A percentile compares a stretch with the other conserved stretches of the same genome.
phyloP scores from a whole-genome alignment of 768 basidiomycete genomes.

The Suillus hirtellus region DNA sequence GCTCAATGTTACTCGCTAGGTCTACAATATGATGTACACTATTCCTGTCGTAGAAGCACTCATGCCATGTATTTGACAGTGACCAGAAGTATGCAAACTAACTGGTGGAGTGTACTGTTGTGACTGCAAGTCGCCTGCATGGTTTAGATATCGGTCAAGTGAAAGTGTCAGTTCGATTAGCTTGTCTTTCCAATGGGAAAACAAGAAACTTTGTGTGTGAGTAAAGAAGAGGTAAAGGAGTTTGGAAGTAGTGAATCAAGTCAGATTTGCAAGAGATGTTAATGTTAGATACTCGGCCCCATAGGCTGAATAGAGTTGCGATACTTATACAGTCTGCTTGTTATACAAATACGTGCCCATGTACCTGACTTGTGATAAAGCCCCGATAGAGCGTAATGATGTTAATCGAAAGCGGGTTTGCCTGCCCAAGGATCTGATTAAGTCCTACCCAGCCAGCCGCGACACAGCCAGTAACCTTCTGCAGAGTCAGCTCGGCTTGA shows the following conservation, averaged over 20 bases:
- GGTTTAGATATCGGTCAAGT: neutral
- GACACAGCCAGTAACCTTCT: constrained; percentile 87
- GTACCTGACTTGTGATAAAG: neutral
- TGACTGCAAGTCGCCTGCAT: neutral
- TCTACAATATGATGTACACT: constrained; percentile 7
- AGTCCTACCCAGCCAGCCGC: constrained; percentile 53
- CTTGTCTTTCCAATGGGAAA: neutral
- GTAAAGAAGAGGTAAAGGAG: neutral
- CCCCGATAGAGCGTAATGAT: neutral
- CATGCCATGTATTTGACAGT: neutral
- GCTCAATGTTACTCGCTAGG: neutral
- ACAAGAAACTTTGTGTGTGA: neutral
- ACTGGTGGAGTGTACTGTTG: neutral
- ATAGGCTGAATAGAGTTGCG: neutral
- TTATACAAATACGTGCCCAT: neutral
- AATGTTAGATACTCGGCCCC: neutral
- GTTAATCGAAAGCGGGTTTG: neutral
- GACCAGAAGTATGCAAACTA: neutral
- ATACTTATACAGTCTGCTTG: neutral
- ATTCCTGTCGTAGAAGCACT: neutral
- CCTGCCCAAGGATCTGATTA: neutral
- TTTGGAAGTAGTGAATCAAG: neutral
- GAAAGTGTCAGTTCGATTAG: neutral
- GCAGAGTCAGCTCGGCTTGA: constrained; percentile 75
- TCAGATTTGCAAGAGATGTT: neutral